These are phyloP conservation scores for Pharnaceum exiguum DNA, from an alignment of 148 eudicot genomes.

Conservation along the genomic window DNA sequence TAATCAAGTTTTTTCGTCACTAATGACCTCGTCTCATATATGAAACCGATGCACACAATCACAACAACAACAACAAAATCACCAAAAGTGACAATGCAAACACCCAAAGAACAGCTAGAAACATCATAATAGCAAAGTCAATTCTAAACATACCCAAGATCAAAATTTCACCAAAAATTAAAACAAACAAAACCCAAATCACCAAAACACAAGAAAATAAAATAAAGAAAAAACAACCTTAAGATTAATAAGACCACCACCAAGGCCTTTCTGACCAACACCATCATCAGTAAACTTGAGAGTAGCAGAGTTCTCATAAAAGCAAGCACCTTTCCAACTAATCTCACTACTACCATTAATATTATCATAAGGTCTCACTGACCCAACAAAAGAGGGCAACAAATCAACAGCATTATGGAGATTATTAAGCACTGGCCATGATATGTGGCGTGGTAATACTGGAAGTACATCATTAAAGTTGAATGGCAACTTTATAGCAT, in stretches of 20 bases:
- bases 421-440: constrained; percentile 93
- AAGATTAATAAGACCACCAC: constrained; percentile 75
- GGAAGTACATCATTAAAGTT: constrained; percentile 76
- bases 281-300: constrained; percentile 45
- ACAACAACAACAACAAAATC: too few species aligned
- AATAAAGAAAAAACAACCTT: constrained; percentile 34
- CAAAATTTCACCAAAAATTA: constrained; percentile 7
- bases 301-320: constrained; percentile 54
- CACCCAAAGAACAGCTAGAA: too few species aligned
- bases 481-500: constrained; percentile 68
- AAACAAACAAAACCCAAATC: neutral
- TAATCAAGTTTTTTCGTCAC: too few species aligned
- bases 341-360: too few species aligned
- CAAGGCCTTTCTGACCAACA: constrained; percentile 58
- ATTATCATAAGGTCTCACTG: constrained; percentile 55
- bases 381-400: constrained; percentile 78
- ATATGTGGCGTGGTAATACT: constrained; percentile 67
- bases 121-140: too few species aligned
- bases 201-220: neutral
- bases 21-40: too few species aligned
- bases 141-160: too few species aligned
- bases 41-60: too few species aligned
- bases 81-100: too few species aligned
- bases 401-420: constrained; percentile 82
- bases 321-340: constrained; percentile 94